Evolutionary conservation across 2,329 filamentous ascomycete genomes (phyloP), one percentile per base, ranked within the genome.

Genomic region (Colletotrichum sp.): DNA sequence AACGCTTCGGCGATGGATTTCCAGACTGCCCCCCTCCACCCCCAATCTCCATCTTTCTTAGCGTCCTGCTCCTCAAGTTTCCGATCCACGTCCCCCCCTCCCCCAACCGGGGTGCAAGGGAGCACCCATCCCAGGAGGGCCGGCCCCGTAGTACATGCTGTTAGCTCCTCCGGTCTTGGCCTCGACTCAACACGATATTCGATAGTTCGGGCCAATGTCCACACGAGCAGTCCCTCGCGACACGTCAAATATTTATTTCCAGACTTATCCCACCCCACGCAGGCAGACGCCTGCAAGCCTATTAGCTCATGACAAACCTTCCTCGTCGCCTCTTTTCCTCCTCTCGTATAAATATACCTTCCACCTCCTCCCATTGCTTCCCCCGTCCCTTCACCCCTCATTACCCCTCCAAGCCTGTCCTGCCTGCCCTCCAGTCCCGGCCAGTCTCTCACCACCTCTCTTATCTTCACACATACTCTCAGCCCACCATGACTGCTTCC

Each of bases 151-250:
- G 59, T 67, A 32, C 49, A 66, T 29, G 22, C 36, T 44, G 52
- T 63, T 77, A 77, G 73, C 73, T 70, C 57, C 64, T 76, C 73
- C 73, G 73, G 74, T 70, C 69, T 73, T 76, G 65, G 66, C 59
- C 55, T 76, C 69, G 57, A 77, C 63, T 75, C 59, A 62, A 66
- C 69, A 77, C 73, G 73, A 78, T 81, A 78, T 79, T 81, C 74
- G 80, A 78, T 78, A 74, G 79, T 80, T 85, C 84, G 84, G 84
- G 82, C 79, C 83, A 85, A 85, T 85, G 81, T 85, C 83, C 77
- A 80, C 78, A 80, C 83, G 84, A 84, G 80, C 79, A 78, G 75
- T 71, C 79, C 67, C 75, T 78, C 80, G 72, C 77, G 79, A 78
- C 77, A 78, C 75, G 79, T 80, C 80, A 79, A 79, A 79, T 80